A percentile compares a stretch with the other conserved stretches of the same genome.
These are phyloP conservation scores for Entoloma clypeatum DNA, from an alignment of 1,284 basidiomycete genomes.

Conservation along the genomic window DNA sequence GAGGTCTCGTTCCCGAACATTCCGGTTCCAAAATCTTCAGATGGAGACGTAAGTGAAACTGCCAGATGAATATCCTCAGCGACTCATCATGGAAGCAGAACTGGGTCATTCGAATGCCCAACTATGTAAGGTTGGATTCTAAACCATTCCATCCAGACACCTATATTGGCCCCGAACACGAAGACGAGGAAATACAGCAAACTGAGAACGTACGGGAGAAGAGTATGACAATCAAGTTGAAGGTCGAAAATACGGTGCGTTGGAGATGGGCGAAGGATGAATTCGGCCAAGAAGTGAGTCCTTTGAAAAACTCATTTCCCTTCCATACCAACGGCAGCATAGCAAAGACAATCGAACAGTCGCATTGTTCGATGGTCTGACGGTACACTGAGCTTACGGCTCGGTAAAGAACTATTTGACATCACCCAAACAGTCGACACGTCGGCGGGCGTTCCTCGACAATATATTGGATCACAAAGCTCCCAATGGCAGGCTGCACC, in stretches of 20 bases:
- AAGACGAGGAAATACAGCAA: conserved; percentile 59
- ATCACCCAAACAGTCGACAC: conserved; percentile 74
- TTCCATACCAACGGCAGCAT: conserved; percentile 11
- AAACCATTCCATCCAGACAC: conserved; percentile 80
- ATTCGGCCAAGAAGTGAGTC: conserved; percentile 63
- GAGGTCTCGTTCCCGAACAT: conserved; percentile 75
- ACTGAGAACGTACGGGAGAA: conserved; percentile 60
- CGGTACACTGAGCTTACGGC: conserved; percentile 78
- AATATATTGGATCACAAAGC: conserved; percentile 42
- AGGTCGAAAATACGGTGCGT: conserved; percentile 86
- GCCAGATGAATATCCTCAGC: conserved; percentile 1
- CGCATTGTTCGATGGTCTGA: conserved; percentile 91
- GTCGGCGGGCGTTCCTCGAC: conserved; percentile 55
- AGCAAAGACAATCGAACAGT: conserved; percentile 82
- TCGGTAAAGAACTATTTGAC: conserved; percentile 91
- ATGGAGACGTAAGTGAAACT: conserved; percentile 56
- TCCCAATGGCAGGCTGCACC: conserved; percentile 31
- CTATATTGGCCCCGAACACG: conserved; percentile 77
- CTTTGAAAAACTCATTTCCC: conserved; percentile 6
- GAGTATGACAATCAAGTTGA: conserved; percentile 78
- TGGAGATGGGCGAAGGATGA: conserved; percentile 85
- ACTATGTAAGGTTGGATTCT: conserved; percentile 78
- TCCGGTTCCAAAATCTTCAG: conserved; percentile 66
- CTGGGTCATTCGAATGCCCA: conserved; percentile 82
- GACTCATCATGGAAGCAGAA: conserved; percentile 41